Evolutionary conservation across 2,329 filamentous ascomycete genomes (phyloP).

Genomic region (Pseudopyricularia javanii): DNA sequence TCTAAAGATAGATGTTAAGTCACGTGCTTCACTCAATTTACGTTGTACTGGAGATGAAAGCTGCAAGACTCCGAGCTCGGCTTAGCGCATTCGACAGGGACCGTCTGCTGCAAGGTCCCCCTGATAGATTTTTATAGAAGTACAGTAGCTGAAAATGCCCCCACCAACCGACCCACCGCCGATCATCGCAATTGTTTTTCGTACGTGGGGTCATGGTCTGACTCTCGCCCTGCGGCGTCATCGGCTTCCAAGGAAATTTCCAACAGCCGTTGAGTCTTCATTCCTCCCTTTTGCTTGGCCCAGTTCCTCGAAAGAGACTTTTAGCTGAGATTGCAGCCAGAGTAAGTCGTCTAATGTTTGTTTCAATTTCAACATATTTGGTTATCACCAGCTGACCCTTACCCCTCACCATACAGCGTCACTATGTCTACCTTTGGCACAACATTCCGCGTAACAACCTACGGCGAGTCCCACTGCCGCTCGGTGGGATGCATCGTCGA

Average conservation of each 20-base stretch:
- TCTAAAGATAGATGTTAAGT: neutral
- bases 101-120: neutral
- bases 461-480: constrained; percentile 59
- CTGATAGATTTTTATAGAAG: no score
- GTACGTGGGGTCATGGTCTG: neutral
- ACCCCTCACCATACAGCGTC: neutral
- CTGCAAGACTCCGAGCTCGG: neutral
- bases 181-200: neutral
- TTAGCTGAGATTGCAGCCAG: neutral
- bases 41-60: neutral
- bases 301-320: neutral
- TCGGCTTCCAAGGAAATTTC: neutral
- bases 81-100: neutral
- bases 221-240: neutral
- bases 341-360: neutral
- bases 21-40: neutral
- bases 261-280: no score
- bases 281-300: neutral
- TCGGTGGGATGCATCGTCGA: constrained; percentile 94
- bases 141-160: neutral
- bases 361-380: neutral
- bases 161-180: neutral
- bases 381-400: neutral
- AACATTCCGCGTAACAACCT: constrained; percentile 69
- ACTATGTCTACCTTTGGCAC: constrained; percentile 81